Evolutionary conservation across 2,329 filamentous ascomycete species (phyloP).

Genomic region (Chrysosporium queenslandicum): DNA sequence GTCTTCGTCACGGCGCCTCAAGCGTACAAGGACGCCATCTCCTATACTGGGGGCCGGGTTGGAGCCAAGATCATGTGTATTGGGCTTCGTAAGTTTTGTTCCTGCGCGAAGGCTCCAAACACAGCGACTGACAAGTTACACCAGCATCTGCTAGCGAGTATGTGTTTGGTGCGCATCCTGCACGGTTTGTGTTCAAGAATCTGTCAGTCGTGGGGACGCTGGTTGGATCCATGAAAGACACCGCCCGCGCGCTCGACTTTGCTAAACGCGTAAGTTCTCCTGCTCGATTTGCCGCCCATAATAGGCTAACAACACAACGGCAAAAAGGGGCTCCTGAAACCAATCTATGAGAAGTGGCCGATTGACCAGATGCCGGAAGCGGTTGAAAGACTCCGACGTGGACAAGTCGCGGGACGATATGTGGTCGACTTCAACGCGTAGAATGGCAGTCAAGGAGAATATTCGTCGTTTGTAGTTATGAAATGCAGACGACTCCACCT

Average conservation of each 20-base stretch:
- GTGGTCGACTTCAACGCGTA: slow-evolving; percentile 40
- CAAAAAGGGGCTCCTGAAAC: slow-evolving; percentile 33
- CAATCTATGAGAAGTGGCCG: slow-evolving; percentile 38
- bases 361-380: slow-evolving; percentile 39
- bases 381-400: slow-evolving; percentile 39
- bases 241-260: slow-evolving; percentile 16
- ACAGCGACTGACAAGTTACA: background rate
- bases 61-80: slow-evolving; percentile 46
- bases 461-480: no score
- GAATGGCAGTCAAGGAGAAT: background rate
- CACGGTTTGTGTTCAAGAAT: slow-evolving; percentile 15
- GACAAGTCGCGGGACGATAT: slow-evolving; percentile 41
- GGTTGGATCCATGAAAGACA: slow-evolving; percentile 11
- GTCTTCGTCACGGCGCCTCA: slow-evolving; percentile 35
- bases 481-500: background rate
- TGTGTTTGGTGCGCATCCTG: background rate
- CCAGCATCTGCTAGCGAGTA: slow-evolving; percentile 1
- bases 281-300: no score
- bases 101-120: background rate
- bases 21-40: slow-evolving; percentile 36
- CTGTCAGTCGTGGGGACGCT: slow-evolving; percentile 10
- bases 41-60: slow-evolving; percentile 40
- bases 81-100: slow-evolving; percentile 25
- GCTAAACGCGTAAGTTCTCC: background rate
- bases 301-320: no score